Percentiles rank a stretch among this genome's conserved stretches.
Evolutionary conservation across 1,139 yeast species (phyloP).

Genomic region (Protomyces lactucae-debilis): DNA sequence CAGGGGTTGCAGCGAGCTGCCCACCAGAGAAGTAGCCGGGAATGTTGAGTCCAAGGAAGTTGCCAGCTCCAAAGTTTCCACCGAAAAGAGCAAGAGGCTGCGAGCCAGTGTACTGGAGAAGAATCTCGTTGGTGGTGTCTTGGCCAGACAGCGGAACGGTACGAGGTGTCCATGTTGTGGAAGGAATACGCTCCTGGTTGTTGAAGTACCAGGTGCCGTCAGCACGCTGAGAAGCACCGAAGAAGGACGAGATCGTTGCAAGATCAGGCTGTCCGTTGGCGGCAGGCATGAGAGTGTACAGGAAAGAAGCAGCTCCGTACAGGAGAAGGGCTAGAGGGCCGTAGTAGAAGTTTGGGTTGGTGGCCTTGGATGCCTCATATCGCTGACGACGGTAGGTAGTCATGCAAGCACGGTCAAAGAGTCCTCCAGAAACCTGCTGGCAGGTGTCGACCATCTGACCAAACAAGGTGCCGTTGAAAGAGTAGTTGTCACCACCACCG

Average conservation of each 20-base stretch:
- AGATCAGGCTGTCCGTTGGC: conserved; percentile 16
- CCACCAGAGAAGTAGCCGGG: background rate
- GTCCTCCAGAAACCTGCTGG: conserved; percentile 1
- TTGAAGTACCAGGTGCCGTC: conserved; percentile 13
- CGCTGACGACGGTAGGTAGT: conserved; percentile 12
- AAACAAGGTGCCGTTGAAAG: conserved; percentile 23
- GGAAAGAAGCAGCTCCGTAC: conserved; percentile 20
- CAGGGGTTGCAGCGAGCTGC: conserved; percentile 1
- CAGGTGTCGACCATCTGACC: conserved; percentile 16
- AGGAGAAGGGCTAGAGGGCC: conserved; percentile 15
- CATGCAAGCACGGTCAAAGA: conserved; percentile 16
- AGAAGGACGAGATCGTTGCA: conserved; percentile 13
- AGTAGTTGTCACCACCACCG: conserved; percentile 22
- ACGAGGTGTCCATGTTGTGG: conserved; percentile 10
- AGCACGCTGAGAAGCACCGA: conserved; percentile 21
- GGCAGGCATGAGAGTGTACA: conserved; percentile 16
- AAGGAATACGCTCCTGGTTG: conserved; percentile 16
- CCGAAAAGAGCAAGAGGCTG: conserved; percentile 10
- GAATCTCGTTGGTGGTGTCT: background rate
- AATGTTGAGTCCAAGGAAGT: conserved; percentile 11
- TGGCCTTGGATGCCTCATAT: conserved; percentile 13
- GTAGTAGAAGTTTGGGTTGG: conserved; percentile 20
- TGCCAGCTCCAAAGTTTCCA: conserved; percentile 17
- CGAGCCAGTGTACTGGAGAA: conserved; percentile 3
- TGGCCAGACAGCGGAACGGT: background rate